phyloP scores from a whole-genome alignment of 129 eudicot genomes.

The Dittrichia graveolens region DNA sequence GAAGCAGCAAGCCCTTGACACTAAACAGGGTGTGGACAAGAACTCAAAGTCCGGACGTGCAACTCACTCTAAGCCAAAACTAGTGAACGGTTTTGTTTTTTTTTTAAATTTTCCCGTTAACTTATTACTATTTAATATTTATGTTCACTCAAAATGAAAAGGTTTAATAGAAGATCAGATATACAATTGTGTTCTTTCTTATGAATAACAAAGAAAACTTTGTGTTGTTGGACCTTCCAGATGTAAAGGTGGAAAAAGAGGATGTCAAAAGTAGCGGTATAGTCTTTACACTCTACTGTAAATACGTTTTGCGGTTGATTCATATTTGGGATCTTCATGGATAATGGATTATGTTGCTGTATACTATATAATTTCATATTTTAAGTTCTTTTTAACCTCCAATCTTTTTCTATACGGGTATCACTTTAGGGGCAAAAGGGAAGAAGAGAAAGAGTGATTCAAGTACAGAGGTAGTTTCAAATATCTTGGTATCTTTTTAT shows the following conservation, averaged over 20 bases:
- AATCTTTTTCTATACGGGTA: constrained; percentile 6
- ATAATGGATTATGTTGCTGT: constrained; percentile 2
- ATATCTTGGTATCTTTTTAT: neutral
- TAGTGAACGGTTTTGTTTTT: constrained; percentile 48
- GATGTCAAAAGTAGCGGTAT: constrained; percentile 68
- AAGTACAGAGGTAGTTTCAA: constrained; percentile 60
- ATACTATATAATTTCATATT: neutral
- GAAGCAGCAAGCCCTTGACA: constrained; percentile 77
- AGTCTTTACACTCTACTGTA: constrained; percentile 23
- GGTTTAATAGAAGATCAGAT: neutral
- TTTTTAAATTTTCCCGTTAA: neutral
- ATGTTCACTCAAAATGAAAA: neutral
- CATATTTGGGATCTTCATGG: neutral
- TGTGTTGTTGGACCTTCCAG: constrained; percentile 41
- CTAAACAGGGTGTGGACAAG: constrained; percentile 69
- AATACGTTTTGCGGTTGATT: neutral
- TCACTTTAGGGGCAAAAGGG: constrained; percentile 71
- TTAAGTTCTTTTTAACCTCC: neutral
- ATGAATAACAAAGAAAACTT: constrained; percentile 6
- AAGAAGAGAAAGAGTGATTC: constrained; percentile 91
- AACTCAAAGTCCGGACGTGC: constrained; percentile 65
- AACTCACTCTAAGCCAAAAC: constrained; percentile 67
- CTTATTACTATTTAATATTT: neutral
- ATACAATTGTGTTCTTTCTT: constrained; percentile 6
- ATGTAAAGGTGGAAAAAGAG: constrained; percentile 71